These are phyloP conservation scores for Lotus japonicus DNA, from an alignment of 306 rosid species.

Conservation along the genomic window DNA sequence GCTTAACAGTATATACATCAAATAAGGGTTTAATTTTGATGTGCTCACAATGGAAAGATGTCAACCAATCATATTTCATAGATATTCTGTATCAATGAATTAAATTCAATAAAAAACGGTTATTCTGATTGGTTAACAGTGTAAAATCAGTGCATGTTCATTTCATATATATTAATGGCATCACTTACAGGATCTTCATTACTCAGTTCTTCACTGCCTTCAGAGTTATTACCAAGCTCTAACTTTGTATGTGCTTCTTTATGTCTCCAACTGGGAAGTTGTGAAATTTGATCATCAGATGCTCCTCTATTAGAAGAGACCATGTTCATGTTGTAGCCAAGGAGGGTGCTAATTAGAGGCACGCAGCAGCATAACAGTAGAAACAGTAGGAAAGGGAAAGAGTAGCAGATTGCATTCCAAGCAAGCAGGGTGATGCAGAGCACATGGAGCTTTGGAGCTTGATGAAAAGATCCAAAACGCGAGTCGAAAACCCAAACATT, in stretches of 20 bases:
- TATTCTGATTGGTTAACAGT: too few relatives aligned
- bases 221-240: conserved; percentile 32
- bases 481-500: conserved; percentile 93
- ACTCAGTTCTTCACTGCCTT: conserved; percentile 30
- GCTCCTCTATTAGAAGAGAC: conserved; percentile 72
- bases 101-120: too few relatives aligned
- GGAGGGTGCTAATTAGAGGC: conserved; percentile 62
- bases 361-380: conserved; percentile 83
- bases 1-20: neutral
- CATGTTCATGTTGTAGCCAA: conserved; percentile 92
- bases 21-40: too few relatives aligned
- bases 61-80: too few relatives aligned
- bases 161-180: neutral
- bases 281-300: conserved; percentile 77
- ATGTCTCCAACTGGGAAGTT: conserved; percentile 71
- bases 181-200: conserved; percentile 74
- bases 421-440: conserved; percentile 74
- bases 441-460: conserved; percentile 78
- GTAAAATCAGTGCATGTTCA: neutral
- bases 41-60: too few relatives aligned
- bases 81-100: too few relatives aligned
- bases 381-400: conserved; percentile 91
- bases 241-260: conserved; percentile 33
- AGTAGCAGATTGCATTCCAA: conserved; percentile 93
- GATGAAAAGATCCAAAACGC: conserved; percentile 64